These are phyloP conservation scores for Lithospermum erythrorhizon DNA, from an alignment of 257 asterid genomes.

Conservation along the genomic window DNA sequence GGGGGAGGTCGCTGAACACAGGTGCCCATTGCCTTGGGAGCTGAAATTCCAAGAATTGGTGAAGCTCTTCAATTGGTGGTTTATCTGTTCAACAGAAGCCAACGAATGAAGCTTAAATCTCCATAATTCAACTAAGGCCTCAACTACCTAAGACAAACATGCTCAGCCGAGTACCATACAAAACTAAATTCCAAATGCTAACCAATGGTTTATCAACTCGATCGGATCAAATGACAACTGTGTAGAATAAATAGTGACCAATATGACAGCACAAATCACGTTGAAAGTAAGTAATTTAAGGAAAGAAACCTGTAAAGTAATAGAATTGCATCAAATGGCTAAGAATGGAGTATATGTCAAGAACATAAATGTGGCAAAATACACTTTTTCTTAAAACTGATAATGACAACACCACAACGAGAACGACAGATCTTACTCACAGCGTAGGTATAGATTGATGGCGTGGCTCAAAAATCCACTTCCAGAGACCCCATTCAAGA, in stretches of 20 bases:
- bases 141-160: not conserved
- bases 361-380: not conserved
- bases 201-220: not conserved
- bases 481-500: constrained; percentile 85
- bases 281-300: not conserved
- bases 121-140: not conserved
- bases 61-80: constrained; percentile 98
- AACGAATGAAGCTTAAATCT: not conserved
- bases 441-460: constrained; percentile 85
- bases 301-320: not conserved
- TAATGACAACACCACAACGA: not conserved
- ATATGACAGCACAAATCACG: not conserved
- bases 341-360: not conserved
- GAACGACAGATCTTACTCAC: constrained; percentile 41
- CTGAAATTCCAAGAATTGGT: constrained; percentile 96
- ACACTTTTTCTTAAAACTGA: not conserved
- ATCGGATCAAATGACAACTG: not conserved
- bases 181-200: not conserved
- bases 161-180: not conserved
- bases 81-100: constrained; percentile 50
- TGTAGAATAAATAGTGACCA: not conserved
- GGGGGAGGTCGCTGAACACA: constrained; percentile 84
- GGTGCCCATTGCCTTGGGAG: constrained; percentile 99
- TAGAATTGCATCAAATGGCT: not conserved
- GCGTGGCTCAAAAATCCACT: constrained; percentile 98